Evolutionary conservation across 2,329 filamentous ascomycete species (phyloP), one percentile per base, ranked within the genome.

Genomic region (Aspergillus glaucus): DNA sequence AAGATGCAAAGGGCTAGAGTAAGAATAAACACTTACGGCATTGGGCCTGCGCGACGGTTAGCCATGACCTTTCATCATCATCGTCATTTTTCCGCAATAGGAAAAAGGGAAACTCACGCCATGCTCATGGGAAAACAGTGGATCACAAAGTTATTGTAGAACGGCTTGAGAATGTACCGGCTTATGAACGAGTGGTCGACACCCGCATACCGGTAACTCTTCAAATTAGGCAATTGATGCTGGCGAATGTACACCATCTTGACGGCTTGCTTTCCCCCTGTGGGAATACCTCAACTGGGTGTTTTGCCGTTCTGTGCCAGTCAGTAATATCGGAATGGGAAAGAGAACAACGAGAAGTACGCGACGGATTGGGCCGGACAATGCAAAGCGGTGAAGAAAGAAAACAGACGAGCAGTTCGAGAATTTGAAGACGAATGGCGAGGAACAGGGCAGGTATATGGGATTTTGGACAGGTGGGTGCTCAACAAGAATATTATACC

Each of bases 201-300:
- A 49, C 82, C 82, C 37, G 87, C 88, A 79, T 98, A 98, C 73
- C 95, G 93, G 83, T 98, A 98, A 72, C 91, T 81, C 71, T 87
- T 88, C 61, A 98, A 83, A 67, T 88, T 88, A 36, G 86, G 84
- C 55, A 98, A 85, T 73, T 88, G 85, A 64, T 91, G 84, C 72
- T 95, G 88, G 57, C 93, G 88, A 52, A 98, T 90, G 78, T 97
- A 97, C 54, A 93, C 91, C 90, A 96, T 96, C 48, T 62, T 77
- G 58, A 17, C 26, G 9, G 9, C 26, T 12, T 30, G 26, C 10
- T 30, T 30, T 30, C 7, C 26, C 26, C 26, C 10, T 4, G 10
- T 12, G 26, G 9, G 26, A 30, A 30, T 30, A 30, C 26, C 10
- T 30, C 26, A 12, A 30, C 10, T 30, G 26, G 26, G 26, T 30